Percentiles rank a stretch among this genome's conserved stretches.
phyloP scores from a whole-genome alignment of 345 rosid species.

The Schrenkiella parvula region DNA sequence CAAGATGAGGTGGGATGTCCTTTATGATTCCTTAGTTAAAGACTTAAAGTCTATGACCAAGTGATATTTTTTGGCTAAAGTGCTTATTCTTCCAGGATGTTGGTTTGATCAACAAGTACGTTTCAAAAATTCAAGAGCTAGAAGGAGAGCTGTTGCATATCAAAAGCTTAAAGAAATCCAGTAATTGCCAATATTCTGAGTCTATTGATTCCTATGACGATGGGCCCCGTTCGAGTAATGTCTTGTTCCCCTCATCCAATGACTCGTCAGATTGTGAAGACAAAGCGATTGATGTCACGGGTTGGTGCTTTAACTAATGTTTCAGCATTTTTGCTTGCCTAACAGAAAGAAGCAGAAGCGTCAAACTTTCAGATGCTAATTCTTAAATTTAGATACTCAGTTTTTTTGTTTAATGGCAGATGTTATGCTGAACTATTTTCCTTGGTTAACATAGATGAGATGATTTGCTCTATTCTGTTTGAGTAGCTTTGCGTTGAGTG shows the following conservation, averaged over 20 bases:
- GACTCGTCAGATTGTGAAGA: constrained; percentile 57
- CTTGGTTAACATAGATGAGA: background rate
- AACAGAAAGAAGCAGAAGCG: background rate
- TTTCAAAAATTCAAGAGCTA: constrained; percentile 82
- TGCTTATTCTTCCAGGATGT: constrained; percentile 46
- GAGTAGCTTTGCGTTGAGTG: constrained; percentile 14
- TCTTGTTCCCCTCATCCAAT: constrained; percentile 48
- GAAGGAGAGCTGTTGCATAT: constrained; percentile 73
- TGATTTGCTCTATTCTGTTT: background rate
- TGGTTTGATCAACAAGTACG: constrained; percentile 64
- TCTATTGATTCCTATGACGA: constrained; percentile 59
- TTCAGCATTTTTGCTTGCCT: background rate
- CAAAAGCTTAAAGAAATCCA: constrained; percentile 46
- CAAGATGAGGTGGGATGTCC: constrained; percentile 46
- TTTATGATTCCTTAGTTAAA: background rate
- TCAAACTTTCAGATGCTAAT: background rate
- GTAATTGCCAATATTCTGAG: constrained; percentile 39
- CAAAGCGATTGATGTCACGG: constrained; percentile 47
- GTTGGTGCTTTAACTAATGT: constrained; percentile 30
- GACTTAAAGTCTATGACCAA: background rate
- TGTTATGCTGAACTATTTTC: background rate
- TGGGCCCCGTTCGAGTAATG: constrained; percentile 47
- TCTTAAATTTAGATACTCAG: background rate
- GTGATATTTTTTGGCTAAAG: constrained; percentile 4
- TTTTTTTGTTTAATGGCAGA: background rate